Conservation (phyloP, 345 rosid species). For the Abelmoschus esculentus region DNA sequence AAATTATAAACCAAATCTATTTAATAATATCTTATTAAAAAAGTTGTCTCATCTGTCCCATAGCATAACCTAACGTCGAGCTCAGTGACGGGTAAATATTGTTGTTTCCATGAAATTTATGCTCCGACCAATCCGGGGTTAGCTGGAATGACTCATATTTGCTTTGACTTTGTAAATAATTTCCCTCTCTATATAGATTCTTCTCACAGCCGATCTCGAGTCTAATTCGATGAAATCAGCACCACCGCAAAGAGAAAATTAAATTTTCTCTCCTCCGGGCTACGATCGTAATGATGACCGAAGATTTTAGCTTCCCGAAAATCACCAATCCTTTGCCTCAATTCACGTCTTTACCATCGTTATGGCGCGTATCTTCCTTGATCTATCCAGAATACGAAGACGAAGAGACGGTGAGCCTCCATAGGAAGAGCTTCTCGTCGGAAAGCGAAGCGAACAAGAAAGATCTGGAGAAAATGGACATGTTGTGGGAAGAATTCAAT, state of each 20-base stretch:
- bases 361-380: slow-evolving; percentile 35
- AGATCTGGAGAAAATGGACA: slow-evolving; percentile 27
- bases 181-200: not conserved
- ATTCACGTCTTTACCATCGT: slow-evolving; percentile 19
- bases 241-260: no score
- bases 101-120: no score
- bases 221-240: not conserved
- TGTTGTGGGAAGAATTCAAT: slow-evolving; percentile 38
- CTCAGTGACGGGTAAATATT: no score
- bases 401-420: not conserved
- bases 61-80: no score
- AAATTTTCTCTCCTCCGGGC: not conserved
- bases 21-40: no score
- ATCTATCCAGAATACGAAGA: slow-evolving; percentile 18
- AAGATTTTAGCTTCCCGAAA: slow-evolving; percentile 37
- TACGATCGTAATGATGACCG: slow-evolving; percentile 15
- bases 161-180: not conserved
- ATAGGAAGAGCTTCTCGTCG: slow-evolving; percentile 5
- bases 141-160: not conserved
- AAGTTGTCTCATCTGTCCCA: no score
- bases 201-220: not conserved
- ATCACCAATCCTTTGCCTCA: slow-evolving; percentile 18
- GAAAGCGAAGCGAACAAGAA: not conserved
- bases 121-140: slow-evolving; percentile 22
- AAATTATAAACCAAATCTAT: no score